Base-by-base conservation (phyloP, 169 alveolate species). In the Cyclospora cayetanensis region DNA sequence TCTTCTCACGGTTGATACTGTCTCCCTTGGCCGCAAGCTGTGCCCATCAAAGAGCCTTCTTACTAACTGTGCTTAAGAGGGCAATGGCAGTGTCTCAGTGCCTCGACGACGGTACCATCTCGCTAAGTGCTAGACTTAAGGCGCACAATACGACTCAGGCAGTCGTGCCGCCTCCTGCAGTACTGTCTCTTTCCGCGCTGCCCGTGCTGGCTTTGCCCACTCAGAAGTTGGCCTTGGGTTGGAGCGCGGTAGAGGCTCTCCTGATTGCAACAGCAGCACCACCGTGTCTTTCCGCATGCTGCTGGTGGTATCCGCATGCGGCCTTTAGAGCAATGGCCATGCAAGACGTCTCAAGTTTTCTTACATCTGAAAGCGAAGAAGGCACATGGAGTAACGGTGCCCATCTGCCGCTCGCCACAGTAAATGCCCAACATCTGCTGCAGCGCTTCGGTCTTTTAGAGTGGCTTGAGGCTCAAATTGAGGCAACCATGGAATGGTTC, bases 1-100 rank as follows among this genome's bases (percentile, higher is more conserved):
- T 79, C 18, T 52, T 79, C 31, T 79, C 89, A 1, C 68, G 89
- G n/a, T 52, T 79, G 39, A 43, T 79, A 72, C 72, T 79, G 39
- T 79, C 74, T 34, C 70, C 89, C 12, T 46, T 72, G 1, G 89
- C 34, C 7, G 89, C 89, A 79, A 79, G 74, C 20, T 31, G 74
- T 18, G 89, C 89, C 3, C 74, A 25, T 50, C 89, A 79, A 60
- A 79, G 35, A 25, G 2, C 29, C 27, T 79, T 79, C 7, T 34
- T 79, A 72, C 89, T 79, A 72, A 31, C 52, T 11, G 89, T 50
- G 34, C 72, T 79, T 9, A 79, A 52, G 46, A 29, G 89, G 89
- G 89, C 89, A 11, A 79, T 79, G 89, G 89, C 89, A 15, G 89
- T 34, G n/a, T 50, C 89, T 9, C 74, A 50, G 20, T 79, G 89